Percentiles rank a stretch among this genome's conserved stretches.
Conservation (phyloP, 495 filamentous ascomycete genomes). For the Hypoxylon intermedium region DNA sequence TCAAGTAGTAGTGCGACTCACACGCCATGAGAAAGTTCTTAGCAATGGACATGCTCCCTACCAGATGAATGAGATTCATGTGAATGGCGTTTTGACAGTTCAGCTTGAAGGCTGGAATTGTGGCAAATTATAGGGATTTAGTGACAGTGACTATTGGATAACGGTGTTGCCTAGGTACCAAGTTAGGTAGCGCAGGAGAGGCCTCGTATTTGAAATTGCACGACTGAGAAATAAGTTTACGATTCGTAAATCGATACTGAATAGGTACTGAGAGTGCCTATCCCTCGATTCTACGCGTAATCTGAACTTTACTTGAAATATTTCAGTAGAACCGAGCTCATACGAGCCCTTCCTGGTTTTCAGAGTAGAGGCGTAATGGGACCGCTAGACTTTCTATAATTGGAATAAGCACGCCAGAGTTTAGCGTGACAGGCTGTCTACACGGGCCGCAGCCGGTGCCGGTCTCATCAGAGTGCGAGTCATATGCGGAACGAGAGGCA, state of each 20-base stretch:
- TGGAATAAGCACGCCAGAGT: not conserved
- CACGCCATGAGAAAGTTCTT: too few relatives aligned
- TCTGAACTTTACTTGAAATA: not conserved
- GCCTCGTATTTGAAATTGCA: not conserved
- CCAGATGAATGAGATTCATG: too few relatives aligned
- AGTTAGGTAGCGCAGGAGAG: not conserved
- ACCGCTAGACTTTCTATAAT: not conserved
- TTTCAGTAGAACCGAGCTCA: not conserved
- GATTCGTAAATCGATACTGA: not conserved
- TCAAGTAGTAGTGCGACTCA: too few relatives aligned
- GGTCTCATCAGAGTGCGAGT: constrained; percentile 1
- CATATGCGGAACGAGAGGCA: constrained; percentile 1
- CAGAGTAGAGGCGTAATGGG: not conserved
- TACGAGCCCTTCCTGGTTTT: not conserved
- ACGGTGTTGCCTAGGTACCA: too few relatives aligned
- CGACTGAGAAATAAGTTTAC: not conserved
- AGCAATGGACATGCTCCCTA: too few relatives aligned
- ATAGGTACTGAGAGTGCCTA: not conserved
- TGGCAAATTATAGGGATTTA: too few relatives aligned
- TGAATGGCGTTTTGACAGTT: too few relatives aligned
- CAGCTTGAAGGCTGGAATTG: too few relatives aligned
- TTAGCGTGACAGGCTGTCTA: not conserved
- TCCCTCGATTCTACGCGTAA: not conserved
- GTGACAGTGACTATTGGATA: too few relatives aligned
- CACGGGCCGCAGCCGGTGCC: constrained; percentile 22